Base-by-base conservation (phyloP, 805 yeast genomes). In the Metschnikowia sp. region DNA sequence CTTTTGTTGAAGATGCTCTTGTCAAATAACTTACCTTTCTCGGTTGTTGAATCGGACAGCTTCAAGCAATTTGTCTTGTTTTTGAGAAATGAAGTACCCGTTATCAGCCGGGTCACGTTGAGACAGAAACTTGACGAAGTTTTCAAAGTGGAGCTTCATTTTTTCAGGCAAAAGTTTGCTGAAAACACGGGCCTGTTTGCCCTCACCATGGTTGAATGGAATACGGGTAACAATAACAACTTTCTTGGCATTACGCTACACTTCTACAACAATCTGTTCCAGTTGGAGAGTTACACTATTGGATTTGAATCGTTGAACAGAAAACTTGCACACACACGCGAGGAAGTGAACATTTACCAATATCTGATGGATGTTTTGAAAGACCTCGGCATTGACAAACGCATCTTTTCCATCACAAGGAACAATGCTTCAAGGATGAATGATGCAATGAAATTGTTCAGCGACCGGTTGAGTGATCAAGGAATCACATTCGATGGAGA, bases 401-500 rank as follows among this genome's bases (percentile, higher is more conserved):
- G 33, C 12, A 31, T 31, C 12, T 10, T 31, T 12, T 10, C 33
- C 12, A 31, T 31, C 33, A 31, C 33, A 10, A 31, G 33, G 12
- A 19, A 36, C 36, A 42, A 36, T 15, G 40, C 40, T 18, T 35
- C 36, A 10, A 34, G 36, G 9, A 42, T 42, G 39, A 42, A 42
- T 19, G n/a, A 15, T 30, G 15, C 29, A 30, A 35, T 42, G 39
- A 36, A 28, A 18, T 29, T 30, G 40, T 26, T 42, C 11, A 30
- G 31, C 11, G 40, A 36, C 31, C 19, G 12, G 10, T 22, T 35
- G 32, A 30, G 11, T 18, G 10, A 9, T n/a, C 22, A 12, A 31
- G 45, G 36, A 7, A 30, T 33, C n/a, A 18, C 37, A 22, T 37
- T 44, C n/a, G 34, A 38, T 15, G 45, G 42, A 10, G 38, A 44